Conservation (phyloP, 148 eudicot genomes). For the Silene latifolia region DNA sequence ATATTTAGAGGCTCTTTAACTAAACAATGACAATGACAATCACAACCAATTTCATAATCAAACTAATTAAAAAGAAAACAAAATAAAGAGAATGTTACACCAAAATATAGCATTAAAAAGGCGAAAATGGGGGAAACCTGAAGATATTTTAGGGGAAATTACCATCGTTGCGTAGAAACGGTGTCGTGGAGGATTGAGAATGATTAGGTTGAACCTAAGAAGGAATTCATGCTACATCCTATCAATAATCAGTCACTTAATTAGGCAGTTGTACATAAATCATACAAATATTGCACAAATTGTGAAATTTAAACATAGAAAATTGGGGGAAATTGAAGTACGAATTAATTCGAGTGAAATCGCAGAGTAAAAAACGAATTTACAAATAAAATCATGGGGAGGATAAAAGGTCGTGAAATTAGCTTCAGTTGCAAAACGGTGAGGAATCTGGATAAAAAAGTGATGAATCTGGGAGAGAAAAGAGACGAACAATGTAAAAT, state of each 20-base stretch:
- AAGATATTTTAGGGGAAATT: conserved; percentile 6
- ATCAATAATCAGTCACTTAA: neutral
- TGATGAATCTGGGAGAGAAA: too few species aligned
- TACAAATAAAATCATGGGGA: too few species aligned
- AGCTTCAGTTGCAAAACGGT: too few species aligned
- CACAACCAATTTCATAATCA: neutral
- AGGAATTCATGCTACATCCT: conserved; percentile 43
- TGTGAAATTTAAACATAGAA: too few species aligned
- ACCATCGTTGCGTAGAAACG: neutral
- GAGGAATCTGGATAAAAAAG: too few species aligned
- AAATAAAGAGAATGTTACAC: neutral
- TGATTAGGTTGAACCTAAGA: conserved; percentile 34
- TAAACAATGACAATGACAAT: neutral
- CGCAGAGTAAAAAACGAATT: too few species aligned
- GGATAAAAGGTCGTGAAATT: too few species aligned
- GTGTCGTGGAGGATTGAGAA: neutral
- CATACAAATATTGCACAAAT: neutral
- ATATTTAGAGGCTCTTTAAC: neutral
- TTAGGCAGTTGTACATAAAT: neutral
- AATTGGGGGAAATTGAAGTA: neutral
- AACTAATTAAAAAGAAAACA: too few species aligned
- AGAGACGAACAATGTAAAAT: too few species aligned
- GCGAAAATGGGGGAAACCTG: conserved; percentile 15
- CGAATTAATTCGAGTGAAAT: too few species aligned
- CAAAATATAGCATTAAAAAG: neutral